Percentiles rank a stretch among this genome's conserved stretches.
These are phyloP conservation scores for Ajuga reptans DNA, from an alignment of 305 asterid species.

Conservation along the genomic window DNA sequence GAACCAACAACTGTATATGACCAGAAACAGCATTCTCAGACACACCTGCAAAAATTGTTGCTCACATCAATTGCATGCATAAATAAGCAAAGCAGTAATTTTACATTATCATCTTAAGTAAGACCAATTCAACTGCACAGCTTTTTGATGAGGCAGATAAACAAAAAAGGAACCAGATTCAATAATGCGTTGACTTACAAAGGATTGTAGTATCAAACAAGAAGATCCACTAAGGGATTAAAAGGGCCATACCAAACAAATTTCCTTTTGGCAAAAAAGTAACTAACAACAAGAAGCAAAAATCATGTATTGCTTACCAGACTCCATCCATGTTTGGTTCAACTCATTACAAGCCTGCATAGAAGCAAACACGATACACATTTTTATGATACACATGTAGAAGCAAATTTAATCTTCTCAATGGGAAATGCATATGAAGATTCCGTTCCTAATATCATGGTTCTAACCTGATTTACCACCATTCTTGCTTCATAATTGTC, in stretches of 20 bases:
- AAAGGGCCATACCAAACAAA: background rate
- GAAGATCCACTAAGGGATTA: background rate
- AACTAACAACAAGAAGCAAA: constrained; percentile 7
- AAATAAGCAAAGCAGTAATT: constrained; percentile 10
- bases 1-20: constrained; percentile 84
- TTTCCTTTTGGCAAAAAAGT: background rate
- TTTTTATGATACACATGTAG: constrained; percentile 6
- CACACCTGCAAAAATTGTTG: constrained; percentile 50
- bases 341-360: constrained; percentile 95
- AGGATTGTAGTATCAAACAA: background rate
- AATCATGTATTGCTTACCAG: constrained; percentile 45
- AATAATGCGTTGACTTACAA: background rate
- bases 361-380: background rate
- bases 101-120: constrained; percentile 2
- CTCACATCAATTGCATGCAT: constrained; percentile 12
- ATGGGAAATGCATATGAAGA: background rate
- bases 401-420: constrained; percentile 1
- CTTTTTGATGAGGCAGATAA: background rate
- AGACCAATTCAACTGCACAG: constrained; percentile 7
- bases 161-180: background rate
- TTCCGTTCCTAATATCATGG: constrained; percentile 15
- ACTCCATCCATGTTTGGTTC: constrained; percentile 95
- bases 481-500: constrained; percentile 99
- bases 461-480: constrained; percentile 94
- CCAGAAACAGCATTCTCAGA: constrained; percentile 98